phyloP scores from a whole-genome alignment of 306 rosid species.

The Dryas octopetala region DNA sequence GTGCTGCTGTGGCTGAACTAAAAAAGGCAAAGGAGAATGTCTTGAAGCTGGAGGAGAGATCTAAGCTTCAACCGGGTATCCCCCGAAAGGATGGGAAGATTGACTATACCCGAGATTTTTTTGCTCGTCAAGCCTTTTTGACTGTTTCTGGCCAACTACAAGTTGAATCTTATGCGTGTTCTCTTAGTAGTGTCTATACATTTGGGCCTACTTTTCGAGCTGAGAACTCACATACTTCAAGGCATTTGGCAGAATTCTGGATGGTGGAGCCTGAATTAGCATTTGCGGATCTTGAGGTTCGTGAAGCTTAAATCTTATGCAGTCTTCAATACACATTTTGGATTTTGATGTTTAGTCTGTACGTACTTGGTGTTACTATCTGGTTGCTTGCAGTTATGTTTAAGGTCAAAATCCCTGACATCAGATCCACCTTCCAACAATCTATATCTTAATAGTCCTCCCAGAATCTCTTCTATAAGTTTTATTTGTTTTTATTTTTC shows the following conservation, averaged over 20 bases:
- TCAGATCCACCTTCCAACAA: conserved; percentile 1
- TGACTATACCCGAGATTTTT: conserved; percentile 81
- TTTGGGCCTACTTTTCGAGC: conserved; percentile 99
- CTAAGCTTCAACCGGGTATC: conserved; percentile 78
- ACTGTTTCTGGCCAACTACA: conserved; percentile 99
- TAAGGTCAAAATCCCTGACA: background rate
- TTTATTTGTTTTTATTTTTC: too few species aligned
- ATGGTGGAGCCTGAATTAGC: conserved; percentile 99
- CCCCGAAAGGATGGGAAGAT: conserved; percentile 87
- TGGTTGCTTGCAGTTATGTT: background rate
- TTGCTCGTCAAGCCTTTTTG: conserved; percentile 94
- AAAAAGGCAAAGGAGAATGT: conserved; percentile 68
- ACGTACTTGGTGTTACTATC: background rate
- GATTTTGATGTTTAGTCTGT: background rate
- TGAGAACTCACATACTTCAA: conserved; percentile 91
- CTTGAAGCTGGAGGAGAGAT: conserved; percentile 71
- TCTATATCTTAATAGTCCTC: background rate
- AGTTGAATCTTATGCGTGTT: conserved; percentile 84
- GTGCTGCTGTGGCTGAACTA: conserved; percentile 63
- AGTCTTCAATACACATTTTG: background rate
- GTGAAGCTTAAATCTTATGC: conserved; percentile 4
- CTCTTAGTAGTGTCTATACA: conserved; percentile 88
- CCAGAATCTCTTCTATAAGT: too few species aligned
- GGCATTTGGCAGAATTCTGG: conserved; percentile 99
- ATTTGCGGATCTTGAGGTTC: conserved; percentile 86